These are phyloP conservation scores for Flaveria linearis DNA, from an alignment of 129 eudicot species.

Conservation along the genomic window DNA sequence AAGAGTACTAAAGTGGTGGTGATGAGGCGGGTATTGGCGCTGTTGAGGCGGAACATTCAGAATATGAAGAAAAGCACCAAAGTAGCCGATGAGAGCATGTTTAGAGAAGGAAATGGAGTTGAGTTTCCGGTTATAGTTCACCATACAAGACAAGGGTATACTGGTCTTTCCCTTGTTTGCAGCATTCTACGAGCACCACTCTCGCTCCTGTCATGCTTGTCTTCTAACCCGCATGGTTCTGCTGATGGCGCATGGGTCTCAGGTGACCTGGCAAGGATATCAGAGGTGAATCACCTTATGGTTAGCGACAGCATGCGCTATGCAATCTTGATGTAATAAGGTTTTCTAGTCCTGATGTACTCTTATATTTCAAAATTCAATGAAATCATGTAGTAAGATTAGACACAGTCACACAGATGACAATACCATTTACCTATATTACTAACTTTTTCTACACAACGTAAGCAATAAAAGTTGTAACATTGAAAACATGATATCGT, in stretches of 20 bases:
- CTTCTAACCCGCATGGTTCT: conserved; percentile 41
- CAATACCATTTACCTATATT: conserved; percentile 17
- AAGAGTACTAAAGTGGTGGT: background rate
- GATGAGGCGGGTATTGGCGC: conserved; percentile 43
- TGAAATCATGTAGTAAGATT: conserved; percentile 30
- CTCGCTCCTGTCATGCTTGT: conserved; percentile 53
- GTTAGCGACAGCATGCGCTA: conserved; percentile 75
- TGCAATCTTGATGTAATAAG: conserved; percentile 61
- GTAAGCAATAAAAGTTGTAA: conserved; percentile 26
- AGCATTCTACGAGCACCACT: conserved; percentile 55
- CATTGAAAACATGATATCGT: conserved; percentile 9
- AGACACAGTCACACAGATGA: conserved; percentile 22
- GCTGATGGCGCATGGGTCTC: conserved; percentile 65
- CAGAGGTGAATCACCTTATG: conserved; percentile 67
- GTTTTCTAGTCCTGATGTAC: conserved; percentile 22
- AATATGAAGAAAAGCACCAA: conserved; percentile 53
- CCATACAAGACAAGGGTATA: conserved; percentile 39
- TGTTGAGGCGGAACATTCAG: conserved; percentile 43
- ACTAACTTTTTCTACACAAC: background rate
- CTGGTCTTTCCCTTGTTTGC: conserved; percentile 39
- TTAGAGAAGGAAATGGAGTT: conserved; percentile 39
- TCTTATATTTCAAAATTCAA: conserved; percentile 19
- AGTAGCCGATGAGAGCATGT: conserved; percentile 73
- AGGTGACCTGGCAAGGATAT: conserved; percentile 42
- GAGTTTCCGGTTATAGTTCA: conserved; percentile 43